Evolutionary conservation across 371 early-diverging fungal species (phyloP).

Genomic region (Circinella umbellata): DNA sequence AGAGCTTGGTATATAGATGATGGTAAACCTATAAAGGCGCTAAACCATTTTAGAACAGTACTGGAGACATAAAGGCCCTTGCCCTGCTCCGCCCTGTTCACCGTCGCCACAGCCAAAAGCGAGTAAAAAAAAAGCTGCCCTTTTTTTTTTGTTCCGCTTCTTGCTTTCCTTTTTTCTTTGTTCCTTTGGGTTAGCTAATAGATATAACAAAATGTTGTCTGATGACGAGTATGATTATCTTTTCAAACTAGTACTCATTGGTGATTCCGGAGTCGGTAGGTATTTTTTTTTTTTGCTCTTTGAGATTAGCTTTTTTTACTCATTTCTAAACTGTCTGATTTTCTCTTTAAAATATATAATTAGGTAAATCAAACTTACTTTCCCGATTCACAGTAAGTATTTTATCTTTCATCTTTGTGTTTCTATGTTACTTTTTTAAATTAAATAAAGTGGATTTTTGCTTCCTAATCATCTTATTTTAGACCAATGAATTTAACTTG

Average conservation of each 20-base stretch:
- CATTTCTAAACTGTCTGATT: background rate
- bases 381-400: constrained; percentile 47
- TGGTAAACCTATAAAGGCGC: too few species aligned
- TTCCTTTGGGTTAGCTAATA: too few species aligned
- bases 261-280: constrained; percentile 57
- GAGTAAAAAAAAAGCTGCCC: too few species aligned
- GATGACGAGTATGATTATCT: constrained; percentile 58
- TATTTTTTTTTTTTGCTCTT: constrained; percentile 37
- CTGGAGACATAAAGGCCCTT: too few species aligned
- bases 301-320: too few species aligned
- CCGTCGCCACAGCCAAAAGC: too few species aligned
- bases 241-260: constrained; percentile 55
- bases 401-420: background rate
- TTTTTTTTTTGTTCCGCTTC: too few species aligned
- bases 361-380: constrained; percentile 9
- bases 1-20: too few species aligned
- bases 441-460: background rate
- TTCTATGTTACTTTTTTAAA: background rate
- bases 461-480: background rate
- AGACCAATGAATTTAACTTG: constrained; percentile 94
- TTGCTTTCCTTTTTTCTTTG: too few species aligned
- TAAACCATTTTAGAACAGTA: too few species aligned
- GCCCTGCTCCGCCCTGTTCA: too few species aligned
- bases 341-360: background rate
- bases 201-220: constrained; percentile 30